Evolutionary conservation across 2,329 filamentous ascomycete genomes (phyloP).

Genomic region (Blastomyces parvus): DNA sequence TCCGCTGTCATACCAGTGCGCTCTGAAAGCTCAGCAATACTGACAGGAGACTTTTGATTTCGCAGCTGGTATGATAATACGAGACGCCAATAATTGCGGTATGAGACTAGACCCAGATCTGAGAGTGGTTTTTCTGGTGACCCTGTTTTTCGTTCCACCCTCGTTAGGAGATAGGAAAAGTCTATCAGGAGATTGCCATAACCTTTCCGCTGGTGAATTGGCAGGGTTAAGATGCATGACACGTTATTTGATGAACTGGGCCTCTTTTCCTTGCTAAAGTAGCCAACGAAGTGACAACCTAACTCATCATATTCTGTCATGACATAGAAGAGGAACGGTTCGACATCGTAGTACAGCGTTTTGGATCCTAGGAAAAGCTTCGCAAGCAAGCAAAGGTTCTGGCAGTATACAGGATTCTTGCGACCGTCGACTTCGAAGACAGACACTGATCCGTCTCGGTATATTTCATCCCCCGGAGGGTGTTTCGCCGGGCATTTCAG

Average conservation of each 20-base stretch:
- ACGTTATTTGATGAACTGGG: slow-evolving; percentile 94
- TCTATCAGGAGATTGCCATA: slow-evolving; percentile 96
- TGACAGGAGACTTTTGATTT: slow-evolving; percentile 47
- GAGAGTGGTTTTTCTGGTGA: slow-evolving; percentile 96
- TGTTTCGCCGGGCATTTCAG: slow-evolving; percentile 94
- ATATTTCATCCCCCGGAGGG: slow-evolving; percentile 95
- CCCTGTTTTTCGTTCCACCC: slow-evolving; percentile 85
- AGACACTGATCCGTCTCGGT: slow-evolving; percentile 83
- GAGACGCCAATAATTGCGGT: slow-evolving; percentile 93
- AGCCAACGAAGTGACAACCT: slow-evolving; percentile 94
- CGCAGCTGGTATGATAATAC: slow-evolving; percentile 78
- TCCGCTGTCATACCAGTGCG: slow-evolving; percentile 92
- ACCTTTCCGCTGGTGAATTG: slow-evolving; percentile 93
- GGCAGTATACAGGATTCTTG: slow-evolving; percentile 89
- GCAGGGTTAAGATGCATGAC: slow-evolving; percentile 89
- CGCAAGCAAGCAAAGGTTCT: slow-evolving; percentile 85
- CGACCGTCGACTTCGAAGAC: slow-evolving; percentile 97
- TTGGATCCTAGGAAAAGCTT: slow-evolving; percentile 98
- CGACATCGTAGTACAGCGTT: slow-evolving; percentile 98
- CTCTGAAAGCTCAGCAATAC: slow-evolving; percentile 55
- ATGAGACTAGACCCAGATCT: slow-evolving; percentile 95
- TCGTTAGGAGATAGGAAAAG: slow-evolving; percentile 92
- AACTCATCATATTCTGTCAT: slow-evolving; percentile 85
- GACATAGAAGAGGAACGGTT: slow-evolving; percentile 96
- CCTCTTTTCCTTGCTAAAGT: slow-evolving; percentile 97